Percentiles rank a stretch among this genome's conserved stretches.
These are phyloP conservation scores for Fusarium odoratissimum DNA, from an alignment of 2,329 filamentous ascomycete species.

Conservation along the genomic window DNA sequence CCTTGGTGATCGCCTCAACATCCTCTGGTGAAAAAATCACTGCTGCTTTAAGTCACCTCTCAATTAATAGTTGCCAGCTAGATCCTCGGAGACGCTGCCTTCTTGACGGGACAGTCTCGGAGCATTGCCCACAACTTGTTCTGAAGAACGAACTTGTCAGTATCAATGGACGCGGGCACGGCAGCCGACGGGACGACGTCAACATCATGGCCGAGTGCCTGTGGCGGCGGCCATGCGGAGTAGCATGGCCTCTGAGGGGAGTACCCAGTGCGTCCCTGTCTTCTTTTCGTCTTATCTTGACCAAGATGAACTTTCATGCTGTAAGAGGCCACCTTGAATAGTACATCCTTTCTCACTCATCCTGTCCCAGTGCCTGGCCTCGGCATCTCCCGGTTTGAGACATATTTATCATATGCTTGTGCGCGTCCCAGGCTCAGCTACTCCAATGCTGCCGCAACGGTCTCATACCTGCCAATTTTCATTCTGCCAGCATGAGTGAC, in stretches of 20 bases:
- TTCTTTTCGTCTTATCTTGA: conserved; percentile 5
- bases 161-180: conserved; percentile 4
- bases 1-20: not conserved
- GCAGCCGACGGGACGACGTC: conserved; percentile 14
- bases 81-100: not conserved
- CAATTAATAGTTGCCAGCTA: not conserved
- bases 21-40: not conserved
- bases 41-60: not conserved
- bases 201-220: conserved; percentile 4
- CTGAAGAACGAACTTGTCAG: not conserved
- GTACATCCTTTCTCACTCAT: conserved; percentile 11
- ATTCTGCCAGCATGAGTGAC: conserved; percentile 29
- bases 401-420: conserved; percentile 27
- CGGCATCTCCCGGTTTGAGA: conserved; percentile 43
- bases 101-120: not conserved
- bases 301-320: conserved; percentile 21
- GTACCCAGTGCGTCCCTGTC: not conserved
- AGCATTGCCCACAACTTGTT: not conserved
- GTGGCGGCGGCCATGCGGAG: conserved; percentile 6
- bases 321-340: conserved; percentile 20
- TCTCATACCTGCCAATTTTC: conserved; percentile 33
- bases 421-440: conserved; percentile 29
- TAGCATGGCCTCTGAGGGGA: conserved; percentile 4
- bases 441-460: conserved; percentile 26
- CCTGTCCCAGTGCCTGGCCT: conserved; percentile 24